A percentile compares a stretch with the other conserved stretches of the same genome.
Conservation (phyloP, 2,329 filamentous ascomycete species). For the Sordariomycetes sp. region DNA sequence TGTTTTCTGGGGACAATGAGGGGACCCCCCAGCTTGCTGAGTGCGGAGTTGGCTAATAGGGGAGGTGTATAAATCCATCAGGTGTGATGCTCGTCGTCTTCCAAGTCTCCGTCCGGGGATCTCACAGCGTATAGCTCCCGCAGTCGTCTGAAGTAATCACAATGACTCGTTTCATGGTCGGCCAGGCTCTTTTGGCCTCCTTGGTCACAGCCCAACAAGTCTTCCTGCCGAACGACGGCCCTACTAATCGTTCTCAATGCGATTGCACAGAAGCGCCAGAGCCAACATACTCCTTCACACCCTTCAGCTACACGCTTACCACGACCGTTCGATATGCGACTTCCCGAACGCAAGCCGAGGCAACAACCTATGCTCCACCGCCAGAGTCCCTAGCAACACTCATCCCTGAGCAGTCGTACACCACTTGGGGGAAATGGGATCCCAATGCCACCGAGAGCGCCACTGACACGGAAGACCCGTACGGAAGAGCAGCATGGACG, state of each 20-base stretch:
- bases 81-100: too few relatives aligned
- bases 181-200: neutral
- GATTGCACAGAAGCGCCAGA: constrained; percentile 9
- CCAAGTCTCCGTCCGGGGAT: too few relatives aligned
- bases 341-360: constrained; percentile 17
- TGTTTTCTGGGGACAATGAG: too few relatives aligned
- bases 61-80: too few relatives aligned
- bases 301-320: constrained; percentile 19
- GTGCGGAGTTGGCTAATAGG: too few relatives aligned
- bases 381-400: constrained; percentile 15
- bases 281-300: constrained; percentile 16
- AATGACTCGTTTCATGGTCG: too few relatives aligned
- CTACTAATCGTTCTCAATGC: constrained; percentile 17
- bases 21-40: too few relatives aligned
- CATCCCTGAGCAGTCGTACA: constrained; percentile 16
- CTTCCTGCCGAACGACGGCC: constrained; percentile 8
- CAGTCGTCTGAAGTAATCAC: too few relatives aligned
- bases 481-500: constrained; percentile 20
- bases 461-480: constrained; percentile 17
- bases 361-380: constrained; percentile 18
- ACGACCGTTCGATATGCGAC: constrained; percentile 22
- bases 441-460: constrained; percentile 16
- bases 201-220: neutral
- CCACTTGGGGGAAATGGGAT: constrained; percentile 24
- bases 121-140: too few relatives aligned